Base-by-base conservation (phyloP, 2,329 filamentous ascomycete species). In the Trichoderma semiorbis region DNA sequence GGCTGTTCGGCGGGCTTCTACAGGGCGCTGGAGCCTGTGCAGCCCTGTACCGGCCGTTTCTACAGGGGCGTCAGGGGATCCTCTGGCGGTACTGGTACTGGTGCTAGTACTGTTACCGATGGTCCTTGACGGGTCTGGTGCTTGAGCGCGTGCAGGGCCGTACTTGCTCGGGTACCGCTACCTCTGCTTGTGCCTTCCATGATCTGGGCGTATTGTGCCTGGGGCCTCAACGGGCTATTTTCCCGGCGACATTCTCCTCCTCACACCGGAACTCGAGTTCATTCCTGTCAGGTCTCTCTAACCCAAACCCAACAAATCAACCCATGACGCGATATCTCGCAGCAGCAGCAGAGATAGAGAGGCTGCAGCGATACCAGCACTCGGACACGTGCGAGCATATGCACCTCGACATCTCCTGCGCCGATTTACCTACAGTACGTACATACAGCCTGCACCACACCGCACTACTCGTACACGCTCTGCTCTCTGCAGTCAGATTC, bases 41-140 rank as follows among this genome's bases (percentile, higher is more conserved):
- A 39, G 55, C 26, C 55, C 55, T 58, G 28, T n/a, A 58, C 18
- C 18, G 55, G 55, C 26, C 39, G 39, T 30, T 12, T 21, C 60
- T 63, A 70, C 68, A 70, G 68, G 67, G 67, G 60, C 58, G 3
- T 53, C 60, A 70, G 67, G 68, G 68, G 68, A 61, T 18, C 65
- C 53, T 68, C 55, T 32, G 50, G 32, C 14, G 26, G 61, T 34
- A 58, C 36, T 26, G 24, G 65, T 32, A 32, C 36, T 30, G 34
- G 50, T 24, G 53, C 24, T 30, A n/a, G 50, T 47, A 39, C 57
- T 14, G 57, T 18, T 60, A 60, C 57, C 30, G 18, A 7, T 32
- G 30, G 26, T 16, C 18, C 28, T 34, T 14, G n/a, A 12, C 43
- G 12, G 63, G 26, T 24, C 58, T 34, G 32, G 58, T 34, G 34